Percentiles rank a stretch among this genome's conserved stretches.
Conservation (phyloP, 2,329 filamentous ascomycete species). For the Pseudogymnoascus sp. region DNA sequence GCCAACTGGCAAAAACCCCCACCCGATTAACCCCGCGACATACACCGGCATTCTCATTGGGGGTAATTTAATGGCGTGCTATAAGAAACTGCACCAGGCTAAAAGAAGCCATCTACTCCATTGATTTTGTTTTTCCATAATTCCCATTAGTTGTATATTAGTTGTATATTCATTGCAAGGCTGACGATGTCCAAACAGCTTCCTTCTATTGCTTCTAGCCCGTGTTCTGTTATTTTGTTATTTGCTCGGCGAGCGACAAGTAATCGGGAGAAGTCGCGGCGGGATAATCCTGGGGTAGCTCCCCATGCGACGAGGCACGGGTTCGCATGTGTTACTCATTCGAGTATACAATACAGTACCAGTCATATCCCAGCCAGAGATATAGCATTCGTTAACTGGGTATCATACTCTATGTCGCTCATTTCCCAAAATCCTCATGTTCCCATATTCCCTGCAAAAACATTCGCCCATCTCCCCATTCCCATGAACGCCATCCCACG, state of each 20-base stretch:
- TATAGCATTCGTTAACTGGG: conserved; percentile 7
- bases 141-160: conserved; percentile 5
- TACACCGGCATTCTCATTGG: conserved; percentile 1
- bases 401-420: conserved; percentile 2
- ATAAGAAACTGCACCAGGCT: conserved; percentile 1
- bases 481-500: conserved; percentile 3
- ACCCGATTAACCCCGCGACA: conserved; percentile 3
- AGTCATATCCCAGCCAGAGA: conserved; percentile 3
- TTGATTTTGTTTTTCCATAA: conserved; percentile 5
- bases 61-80: conserved; percentile 4
- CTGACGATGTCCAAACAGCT: background rate
- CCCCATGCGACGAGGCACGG: background rate
- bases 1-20: conserved; percentile 7
- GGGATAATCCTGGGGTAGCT: background rate
- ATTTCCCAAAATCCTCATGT: background rate
- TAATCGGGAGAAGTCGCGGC: background rate
- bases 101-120: background rate
- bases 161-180: background rate
- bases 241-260: background rate
- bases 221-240: background rate
- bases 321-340: conserved; percentile 1
- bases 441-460: background rate
- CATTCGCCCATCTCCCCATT: background rate
- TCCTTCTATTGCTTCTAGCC: conserved; percentile 6
- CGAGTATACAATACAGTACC: background rate